Evolutionary conservation across 169 alveolate genomes (phyloP).

Genomic region (Eimeria maxima): DNA sequence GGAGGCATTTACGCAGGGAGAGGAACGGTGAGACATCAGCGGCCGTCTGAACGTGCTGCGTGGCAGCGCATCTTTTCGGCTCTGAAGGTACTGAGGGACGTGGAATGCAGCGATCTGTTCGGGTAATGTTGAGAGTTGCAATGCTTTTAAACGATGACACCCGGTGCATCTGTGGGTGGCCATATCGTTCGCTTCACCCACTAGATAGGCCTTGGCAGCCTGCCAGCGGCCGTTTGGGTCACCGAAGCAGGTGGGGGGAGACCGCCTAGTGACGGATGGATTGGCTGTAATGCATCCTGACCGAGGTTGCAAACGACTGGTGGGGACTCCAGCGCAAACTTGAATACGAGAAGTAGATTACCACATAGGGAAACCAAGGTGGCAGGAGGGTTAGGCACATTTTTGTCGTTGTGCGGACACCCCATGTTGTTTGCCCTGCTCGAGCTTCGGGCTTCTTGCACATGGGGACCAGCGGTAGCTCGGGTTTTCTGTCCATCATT

Average conservation of each 20-base stretch:
- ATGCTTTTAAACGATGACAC: background rate
- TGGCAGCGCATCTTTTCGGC: slow-evolving; percentile 47
- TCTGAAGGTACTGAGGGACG: background rate
- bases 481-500: background rate
- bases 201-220: background rate
- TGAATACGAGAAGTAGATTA: background rate
- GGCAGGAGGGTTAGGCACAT: slow-evolving; percentile 8
- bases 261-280: background rate
- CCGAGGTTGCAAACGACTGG: background rate
- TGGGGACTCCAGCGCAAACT: background rate
- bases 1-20: slow-evolving; percentile 7
- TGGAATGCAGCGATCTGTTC: slow-evolving; percentile 18
- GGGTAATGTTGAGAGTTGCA: slow-evolving; percentile 3
- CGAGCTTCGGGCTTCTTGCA: background rate
- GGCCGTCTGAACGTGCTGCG: slow-evolving; percentile 64
- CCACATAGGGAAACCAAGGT: background rate
- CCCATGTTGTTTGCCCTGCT: background rate
- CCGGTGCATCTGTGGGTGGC: background rate
- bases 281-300: background rate
- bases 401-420: slow-evolving; percentile 17
- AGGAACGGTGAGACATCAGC: slow-evolving; percentile 63
- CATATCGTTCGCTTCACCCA: background rate
- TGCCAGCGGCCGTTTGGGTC: background rate
- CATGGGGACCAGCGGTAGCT: background rate
- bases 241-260: background rate